Evolutionary conservation across 1,284 basidiomycete species (phyloP).

Genomic region (Kwoniella shivajii): DNA sequence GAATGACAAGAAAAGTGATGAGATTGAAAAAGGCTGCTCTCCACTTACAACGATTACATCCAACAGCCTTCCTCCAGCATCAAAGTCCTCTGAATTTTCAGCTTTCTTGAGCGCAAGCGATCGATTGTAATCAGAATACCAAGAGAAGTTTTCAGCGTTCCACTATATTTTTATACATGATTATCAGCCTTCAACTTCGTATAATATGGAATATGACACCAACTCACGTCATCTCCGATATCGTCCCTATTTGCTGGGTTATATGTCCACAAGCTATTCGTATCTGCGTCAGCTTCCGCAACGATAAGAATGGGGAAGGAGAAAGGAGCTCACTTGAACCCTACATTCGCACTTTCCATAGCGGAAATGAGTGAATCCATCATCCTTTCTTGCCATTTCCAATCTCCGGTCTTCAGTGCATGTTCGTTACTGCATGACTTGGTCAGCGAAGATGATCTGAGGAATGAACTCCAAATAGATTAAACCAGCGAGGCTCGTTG

Average conservation of each 20-base stretch:
- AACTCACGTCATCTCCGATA: conserved; percentile 67
- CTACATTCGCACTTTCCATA: conserved; percentile 69
- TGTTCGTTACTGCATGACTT: conserved; percentile 62
- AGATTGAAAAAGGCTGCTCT: too few species aligned
- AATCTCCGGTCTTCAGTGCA: conserved; percentile 74
- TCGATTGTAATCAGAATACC: conserved; percentile 67
- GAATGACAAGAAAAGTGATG: too few species aligned
- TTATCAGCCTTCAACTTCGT: conserved; percentile 2
- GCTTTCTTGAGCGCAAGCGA: conserved; percentile 42
- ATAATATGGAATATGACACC: neutral
- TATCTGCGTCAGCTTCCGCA: neutral
- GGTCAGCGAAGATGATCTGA: too few species aligned
- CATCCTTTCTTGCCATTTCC: conserved; percentile 77
- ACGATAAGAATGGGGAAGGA: neutral
- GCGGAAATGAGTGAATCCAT: conserved; percentile 84
- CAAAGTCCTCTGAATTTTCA: conserved; percentile 64
- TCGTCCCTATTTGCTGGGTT: conserved; percentile 82
- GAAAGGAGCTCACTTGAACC: conserved; percentile 71
- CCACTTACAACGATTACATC: conserved; percentile 65
- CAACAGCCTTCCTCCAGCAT: conserved; percentile 78
- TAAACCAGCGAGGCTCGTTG: too few species aligned
- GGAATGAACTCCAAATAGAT: too few species aligned
- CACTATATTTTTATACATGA: conserved; percentile 57
- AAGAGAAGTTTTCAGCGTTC: conserved; percentile 96
- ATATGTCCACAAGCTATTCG: conserved; percentile 84